Evolutionary conservation across 1,284 basidiomycete genomes (phyloP), one percentile per base, ranked within the genome.

Genomic region (Somion occarium): DNA sequence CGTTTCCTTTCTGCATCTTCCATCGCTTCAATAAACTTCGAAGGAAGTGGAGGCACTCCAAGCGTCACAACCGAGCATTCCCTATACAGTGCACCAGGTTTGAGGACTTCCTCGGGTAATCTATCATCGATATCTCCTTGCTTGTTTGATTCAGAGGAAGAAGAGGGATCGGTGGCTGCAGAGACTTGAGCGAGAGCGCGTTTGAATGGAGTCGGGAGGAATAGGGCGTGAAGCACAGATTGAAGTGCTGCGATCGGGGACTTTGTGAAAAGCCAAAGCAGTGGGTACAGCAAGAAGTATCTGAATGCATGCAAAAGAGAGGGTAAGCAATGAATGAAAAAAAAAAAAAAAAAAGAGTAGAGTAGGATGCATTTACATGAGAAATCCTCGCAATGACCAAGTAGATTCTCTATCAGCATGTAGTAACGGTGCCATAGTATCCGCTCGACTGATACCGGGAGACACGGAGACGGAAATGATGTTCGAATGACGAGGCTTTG

Each of bases 141-240:
- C 11, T 48, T 13, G 5, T 3, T 19, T 1, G 56, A 23, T 12
- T 42, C 20, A 3, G 55, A 34, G 2, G 55, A 34, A 22, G 45
- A 52, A 4, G 53, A 48, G 26, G 50, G 59, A 50, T 55, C 53
- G 15, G 68, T 47, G n/a, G 59, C 56, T 1, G 66, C 59, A n/a
- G 62, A 59, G 20, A 71, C 55, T 53, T 70, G 66, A 0, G 70
- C 66, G 38, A 61, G 53, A 18, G 62, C 61, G 48, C 59, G 59
- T 67, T 87, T 87, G 70, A 85, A 82, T 1, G 85, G 84, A 3
- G 85, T 86, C 0, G 88, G 87, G 11, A 90, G 74, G 64, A 88
- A 91, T 5, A 91, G 73, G 0, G 74, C 79, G 53, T 91, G 88
- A 1, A 90, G 64, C 12, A 88, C 69, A 2, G 79, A 76, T 64